Percentiles rank a stretch among this genome's conserved stretches.
Conservation (phyloP, 768 basidiomycete species). For the Macrolepiota dolichaula region DNA sequence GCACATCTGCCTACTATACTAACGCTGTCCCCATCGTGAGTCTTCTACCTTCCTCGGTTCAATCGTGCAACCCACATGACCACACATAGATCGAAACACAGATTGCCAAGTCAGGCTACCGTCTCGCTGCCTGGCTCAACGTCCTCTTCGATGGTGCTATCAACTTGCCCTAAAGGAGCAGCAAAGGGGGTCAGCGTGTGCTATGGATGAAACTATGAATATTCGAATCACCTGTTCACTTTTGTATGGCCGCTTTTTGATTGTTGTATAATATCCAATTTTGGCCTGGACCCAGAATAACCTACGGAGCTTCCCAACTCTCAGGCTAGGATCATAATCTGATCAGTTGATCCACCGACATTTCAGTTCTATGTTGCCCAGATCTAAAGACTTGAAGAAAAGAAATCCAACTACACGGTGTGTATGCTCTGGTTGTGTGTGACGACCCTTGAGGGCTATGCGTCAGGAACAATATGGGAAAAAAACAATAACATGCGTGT, state of each 20-base stretch:
- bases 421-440: not conserved
- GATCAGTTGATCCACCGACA: not conserved
- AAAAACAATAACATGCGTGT: too few species aligned
- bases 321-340: not conserved
- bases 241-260: not conserved
- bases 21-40: slow-evolving; percentile 33
- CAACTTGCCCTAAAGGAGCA: slow-evolving; percentile 27
- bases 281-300: too few species aligned
- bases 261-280: too few species aligned
- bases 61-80: not conserved
- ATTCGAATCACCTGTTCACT: not conserved
- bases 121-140: slow-evolving; percentile 49
- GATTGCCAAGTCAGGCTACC: slow-evolving; percentile 44
- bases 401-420: not conserved
- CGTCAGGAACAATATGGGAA: not conserved
- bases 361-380: not conserved
- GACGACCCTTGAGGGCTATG: not conserved
- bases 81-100: slow-evolving; percentile 37
- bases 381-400: not conserved
- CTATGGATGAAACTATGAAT: not conserved
- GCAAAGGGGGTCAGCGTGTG: not conserved
- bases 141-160: slow-evolving; percentile 41
- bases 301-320: too few species aligned
- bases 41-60: not conserved
- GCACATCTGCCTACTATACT: slow-evolving; percentile 37